Conservation (phyloP, 78 protist genomes). For the Cyanophora paradoxa region DNA sequence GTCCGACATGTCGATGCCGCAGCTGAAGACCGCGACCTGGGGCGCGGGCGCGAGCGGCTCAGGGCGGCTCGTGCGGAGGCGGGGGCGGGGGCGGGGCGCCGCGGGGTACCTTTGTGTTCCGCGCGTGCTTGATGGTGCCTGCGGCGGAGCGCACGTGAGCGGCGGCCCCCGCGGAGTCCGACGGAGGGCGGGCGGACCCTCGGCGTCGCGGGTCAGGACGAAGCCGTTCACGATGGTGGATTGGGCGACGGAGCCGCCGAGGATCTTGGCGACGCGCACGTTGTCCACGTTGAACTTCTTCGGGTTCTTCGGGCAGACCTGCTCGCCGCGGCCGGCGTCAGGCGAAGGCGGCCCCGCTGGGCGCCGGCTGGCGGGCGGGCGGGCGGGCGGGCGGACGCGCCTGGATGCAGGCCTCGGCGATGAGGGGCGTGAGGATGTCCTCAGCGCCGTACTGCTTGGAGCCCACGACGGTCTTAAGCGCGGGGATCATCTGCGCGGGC, state of each 20-base stretch:
- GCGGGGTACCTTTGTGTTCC: conserved; percentile 78
- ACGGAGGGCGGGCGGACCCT: no score
- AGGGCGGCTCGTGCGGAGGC: no score
- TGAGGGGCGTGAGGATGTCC: conserved; percentile 64
- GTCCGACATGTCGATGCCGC: conserved; percentile 73
- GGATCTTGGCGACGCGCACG: conserved; percentile 90
- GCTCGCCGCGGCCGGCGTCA: no score
- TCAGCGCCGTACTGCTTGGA: conserved; percentile 91
- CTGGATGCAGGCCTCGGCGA: conserved; percentile 83
- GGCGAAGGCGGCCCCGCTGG: no score
- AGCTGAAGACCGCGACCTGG: conserved; percentile 90
- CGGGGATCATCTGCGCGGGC: conserved; percentile 43
- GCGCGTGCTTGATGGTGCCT: conserved; percentile 55
- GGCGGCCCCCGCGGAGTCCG: background rate
- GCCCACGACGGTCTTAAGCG: conserved; percentile 67
- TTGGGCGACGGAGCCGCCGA: conserved; percentile 76
- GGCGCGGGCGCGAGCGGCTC: no score
- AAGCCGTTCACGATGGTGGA: conserved; percentile 83
- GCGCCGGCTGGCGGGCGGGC: no score
- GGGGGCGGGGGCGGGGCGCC: no score
- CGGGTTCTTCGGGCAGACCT: conserved; percentile 47
- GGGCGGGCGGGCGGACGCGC: no score
- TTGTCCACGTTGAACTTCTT: conserved; percentile 94
- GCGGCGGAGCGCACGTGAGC: background rate
- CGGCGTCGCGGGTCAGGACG: conserved; percentile 70